Evolutionary conservation across 208 protist species (phyloP), one percentile per base, ranked within the genome.

Genomic region (Endotrypanum monterogeii): DNA sequence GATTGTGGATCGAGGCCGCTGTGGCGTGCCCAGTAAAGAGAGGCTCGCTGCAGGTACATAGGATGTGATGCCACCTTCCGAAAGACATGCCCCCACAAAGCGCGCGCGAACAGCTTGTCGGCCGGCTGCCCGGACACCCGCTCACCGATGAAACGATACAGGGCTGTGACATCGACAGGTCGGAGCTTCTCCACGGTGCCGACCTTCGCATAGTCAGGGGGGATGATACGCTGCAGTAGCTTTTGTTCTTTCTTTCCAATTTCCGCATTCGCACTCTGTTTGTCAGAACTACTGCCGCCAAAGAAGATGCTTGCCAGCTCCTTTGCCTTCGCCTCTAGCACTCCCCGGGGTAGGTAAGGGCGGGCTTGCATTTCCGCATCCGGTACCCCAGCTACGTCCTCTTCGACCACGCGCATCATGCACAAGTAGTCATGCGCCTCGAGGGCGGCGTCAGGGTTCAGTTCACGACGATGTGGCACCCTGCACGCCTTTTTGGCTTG

Each of bases 391-490:
- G 78, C 74, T 14, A 35, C 37, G 74, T 95, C 88, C 71, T 95
- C 93, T 67, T 96, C 93, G 18, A 92, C 91, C 1, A 94, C 62
- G 25, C 93, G 88, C 93, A 97, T 97, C 91, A 97, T 95, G 79
- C 89, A 96, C n/a, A 93, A 71, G 62, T 85, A 85, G 73, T 97
- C 93, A 67, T 92, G 87, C 14, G 86, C 57, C 57, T 95, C 89
- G 28, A 97, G 83, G 54, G 87, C 76, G 20, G 86, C 74, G n/a
- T 81, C 77, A 20, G 93, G 88, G 60, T 83, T 79, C 44, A 97
- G 83, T 68, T 97, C 92, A 28, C 92, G 90, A 39, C 90, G 82
- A 46, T 77, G 68, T n/a, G 92, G 79, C 30, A 89, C 84, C 35
- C 62, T 73, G 58, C 88, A 87, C 5, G 67, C 50, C 50, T 77